Evolutionary conservation across 192 early-diverging fungal genomes (phyloP).

Genomic region (Gaertneriomyces sp.): DNA sequence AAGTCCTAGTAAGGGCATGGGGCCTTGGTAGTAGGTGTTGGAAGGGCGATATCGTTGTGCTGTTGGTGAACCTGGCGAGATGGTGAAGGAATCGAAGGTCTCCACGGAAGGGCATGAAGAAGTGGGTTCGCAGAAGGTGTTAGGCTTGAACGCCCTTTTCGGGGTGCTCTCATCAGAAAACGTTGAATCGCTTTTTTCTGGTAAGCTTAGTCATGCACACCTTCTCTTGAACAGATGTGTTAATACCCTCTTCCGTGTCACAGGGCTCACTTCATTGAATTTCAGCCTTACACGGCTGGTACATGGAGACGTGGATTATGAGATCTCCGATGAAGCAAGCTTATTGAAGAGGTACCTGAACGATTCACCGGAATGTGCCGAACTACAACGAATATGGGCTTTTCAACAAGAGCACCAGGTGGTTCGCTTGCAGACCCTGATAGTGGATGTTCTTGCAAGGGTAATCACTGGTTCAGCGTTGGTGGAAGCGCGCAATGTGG

Average conservation of each 20-base stretch:
- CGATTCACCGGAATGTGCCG: constrained; percentile 53
- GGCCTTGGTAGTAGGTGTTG: no score
- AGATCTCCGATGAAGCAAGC: constrained; percentile 34
- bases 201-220: not conserved
- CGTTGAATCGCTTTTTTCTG: constrained; percentile 22
- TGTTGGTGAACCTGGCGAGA: no score
- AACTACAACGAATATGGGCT: constrained; percentile 62
- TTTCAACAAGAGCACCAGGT: constrained; percentile 61
- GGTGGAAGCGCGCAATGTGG: constrained; percentile 31
- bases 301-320: constrained; percentile 31
- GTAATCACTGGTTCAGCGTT: constrained; percentile 51
- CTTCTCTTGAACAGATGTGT: no score
- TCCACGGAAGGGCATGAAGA: no score
- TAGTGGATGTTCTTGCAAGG: constrained; percentile 60
- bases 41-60: no score
- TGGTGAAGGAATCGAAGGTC: no score
- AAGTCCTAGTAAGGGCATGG: no score
- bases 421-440: constrained; percentile 39
- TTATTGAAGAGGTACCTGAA: constrained; percentile 52
- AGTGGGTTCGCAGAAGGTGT: no score
- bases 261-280: constrained; percentile 33
- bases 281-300: constrained; percentile 22
- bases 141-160: not conserved
- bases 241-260: not conserved
- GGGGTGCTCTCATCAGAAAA: constrained; percentile 25